Conservation (phyloP, 345 rosid species). For the Eucalyptus leucophloia region DNA sequence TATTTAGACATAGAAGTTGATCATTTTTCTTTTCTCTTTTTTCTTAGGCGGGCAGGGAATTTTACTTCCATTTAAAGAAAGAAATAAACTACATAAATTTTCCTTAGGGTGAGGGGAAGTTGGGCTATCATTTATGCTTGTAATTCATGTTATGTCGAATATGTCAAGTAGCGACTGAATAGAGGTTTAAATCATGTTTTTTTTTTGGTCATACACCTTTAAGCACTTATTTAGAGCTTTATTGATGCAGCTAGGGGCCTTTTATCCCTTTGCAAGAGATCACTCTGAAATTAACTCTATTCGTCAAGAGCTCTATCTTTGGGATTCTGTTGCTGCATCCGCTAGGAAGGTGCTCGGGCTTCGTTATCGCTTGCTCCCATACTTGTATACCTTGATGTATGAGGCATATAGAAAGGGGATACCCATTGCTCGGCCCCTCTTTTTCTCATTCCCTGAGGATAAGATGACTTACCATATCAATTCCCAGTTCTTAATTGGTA, state of each 20-base stretch:
- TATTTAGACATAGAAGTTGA: not conserved
- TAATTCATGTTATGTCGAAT: not conserved
- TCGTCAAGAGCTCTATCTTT: conserved; percentile 60
- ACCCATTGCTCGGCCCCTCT: conserved; percentile 71
- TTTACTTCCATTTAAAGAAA: not conserved
- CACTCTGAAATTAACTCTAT: conserved; percentile 18
- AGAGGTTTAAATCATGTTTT: not conserved
- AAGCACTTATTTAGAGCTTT: not conserved
- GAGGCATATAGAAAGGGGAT: conserved; percentile 44
- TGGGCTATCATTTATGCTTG: not conserved
- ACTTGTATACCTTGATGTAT: conserved; percentile 60
- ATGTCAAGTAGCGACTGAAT: not conserved
- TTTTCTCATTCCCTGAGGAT: conserved; percentile 62
- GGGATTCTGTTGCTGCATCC: conserved; percentile 69
- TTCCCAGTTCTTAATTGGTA: conserved; percentile 49
- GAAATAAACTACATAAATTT: not conserved
- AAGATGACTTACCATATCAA: conserved; percentile 27
- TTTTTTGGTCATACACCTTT: not conserved
- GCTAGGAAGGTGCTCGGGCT: conserved; percentile 63
- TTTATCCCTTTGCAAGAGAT: conserved; percentile 79
- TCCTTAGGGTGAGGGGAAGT: not conserved
- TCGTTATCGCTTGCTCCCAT: conserved; percentile 56
- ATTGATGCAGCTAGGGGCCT: conserved; percentile 53
- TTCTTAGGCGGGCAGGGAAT: not conserved
- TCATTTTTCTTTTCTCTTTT: not conserved